Conservation (phyloP, 2,329 filamentous ascomycete genomes). For the Fusarium sarcochroum region DNA sequence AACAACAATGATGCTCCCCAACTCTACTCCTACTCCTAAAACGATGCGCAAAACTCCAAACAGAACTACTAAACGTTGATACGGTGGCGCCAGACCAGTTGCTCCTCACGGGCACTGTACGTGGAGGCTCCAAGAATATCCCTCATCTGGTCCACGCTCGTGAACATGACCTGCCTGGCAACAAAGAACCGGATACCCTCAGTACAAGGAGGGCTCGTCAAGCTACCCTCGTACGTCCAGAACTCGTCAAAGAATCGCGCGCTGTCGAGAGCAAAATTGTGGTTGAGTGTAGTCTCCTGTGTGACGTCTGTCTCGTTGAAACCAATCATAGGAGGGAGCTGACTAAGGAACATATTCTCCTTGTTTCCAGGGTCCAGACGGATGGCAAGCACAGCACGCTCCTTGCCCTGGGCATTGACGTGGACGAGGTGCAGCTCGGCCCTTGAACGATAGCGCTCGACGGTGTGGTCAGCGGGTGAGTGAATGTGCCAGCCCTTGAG, state of each 20-base stretch:
- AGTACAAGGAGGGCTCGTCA: conserved; percentile 37
- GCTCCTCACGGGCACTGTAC: conserved; percentile 35
- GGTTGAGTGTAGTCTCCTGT: conserved; percentile 11
- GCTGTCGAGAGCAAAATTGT: conserved; percentile 24
- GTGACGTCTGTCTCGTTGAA: conserved; percentile 30
- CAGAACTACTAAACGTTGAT: conserved; percentile 23
- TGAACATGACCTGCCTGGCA: conserved; percentile 36
- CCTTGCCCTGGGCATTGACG: conserved; percentile 29
- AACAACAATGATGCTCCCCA: too few species aligned
- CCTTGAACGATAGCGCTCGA: conserved; percentile 39
- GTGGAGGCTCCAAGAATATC: conserved; percentile 37
- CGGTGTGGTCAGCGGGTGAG: conserved; percentile 37
- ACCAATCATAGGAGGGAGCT: conserved; percentile 27
- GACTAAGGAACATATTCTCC: conserved; percentile 14
- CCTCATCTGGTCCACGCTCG: conserved; percentile 38
- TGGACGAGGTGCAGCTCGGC: conserved; percentile 41
- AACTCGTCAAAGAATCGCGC: conserved; percentile 38
- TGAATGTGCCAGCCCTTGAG: conserved; percentile 43
- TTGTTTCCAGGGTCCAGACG: conserved; percentile 36
- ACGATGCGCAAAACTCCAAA: background rate
- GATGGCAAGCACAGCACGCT: conserved; percentile 34
- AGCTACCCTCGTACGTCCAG: conserved; percentile 41
- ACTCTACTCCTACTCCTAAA: too few species aligned
- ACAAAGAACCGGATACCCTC: conserved; percentile 41
- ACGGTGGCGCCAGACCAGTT: conserved; percentile 38